Evolutionary conservation across 1,284 basidiomycete species (phyloP).

Genomic region (Prillingera fragicola): DNA sequence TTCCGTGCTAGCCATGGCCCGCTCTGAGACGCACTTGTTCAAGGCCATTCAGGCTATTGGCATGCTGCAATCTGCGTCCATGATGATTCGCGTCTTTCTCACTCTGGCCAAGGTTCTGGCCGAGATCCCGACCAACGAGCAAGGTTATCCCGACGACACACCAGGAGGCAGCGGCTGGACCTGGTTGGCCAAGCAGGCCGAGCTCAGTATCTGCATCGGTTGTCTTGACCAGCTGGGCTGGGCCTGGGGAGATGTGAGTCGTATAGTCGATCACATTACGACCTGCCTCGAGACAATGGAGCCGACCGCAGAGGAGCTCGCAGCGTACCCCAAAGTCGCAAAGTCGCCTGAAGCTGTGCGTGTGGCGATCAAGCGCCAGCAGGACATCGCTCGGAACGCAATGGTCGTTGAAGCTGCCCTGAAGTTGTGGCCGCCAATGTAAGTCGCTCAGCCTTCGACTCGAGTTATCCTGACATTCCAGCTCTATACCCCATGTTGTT

Average conservation of each 20-base stretch:
- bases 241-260: constrained; percentile 29
- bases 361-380: neutral
- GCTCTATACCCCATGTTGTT: constrained; percentile 2
- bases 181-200: constrained; percentile 33
- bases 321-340: constrained; percentile 1
- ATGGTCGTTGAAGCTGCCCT: constrained; percentile 4
- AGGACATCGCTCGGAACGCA: constrained; percentile 4
- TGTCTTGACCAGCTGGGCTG: constrained; percentile 30
- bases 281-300: constrained; percentile 25
- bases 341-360: neutral
- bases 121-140: constrained; percentile 37
- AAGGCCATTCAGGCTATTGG: neutral
- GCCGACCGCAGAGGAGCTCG: constrained; percentile 19
- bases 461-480: constrained; percentile 3
- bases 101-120: constrained; percentile 25
- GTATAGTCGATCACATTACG: constrained; percentile 18
- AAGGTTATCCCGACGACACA: constrained; percentile 34
- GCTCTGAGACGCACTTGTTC: constrained; percentile 8
- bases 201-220: constrained; percentile 24
- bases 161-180: constrained; percentile 38
- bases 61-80: constrained; percentile 15
- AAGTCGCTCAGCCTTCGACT: neutral
- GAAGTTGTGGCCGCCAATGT: constrained; percentile 19
- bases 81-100: constrained; percentile 27
- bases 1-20: constrained; percentile 18